These are phyloP conservation scores for Phytophthora sp. DNA, from an alignment of 352 stramenopile species.

Conservation along the genomic window DNA sequence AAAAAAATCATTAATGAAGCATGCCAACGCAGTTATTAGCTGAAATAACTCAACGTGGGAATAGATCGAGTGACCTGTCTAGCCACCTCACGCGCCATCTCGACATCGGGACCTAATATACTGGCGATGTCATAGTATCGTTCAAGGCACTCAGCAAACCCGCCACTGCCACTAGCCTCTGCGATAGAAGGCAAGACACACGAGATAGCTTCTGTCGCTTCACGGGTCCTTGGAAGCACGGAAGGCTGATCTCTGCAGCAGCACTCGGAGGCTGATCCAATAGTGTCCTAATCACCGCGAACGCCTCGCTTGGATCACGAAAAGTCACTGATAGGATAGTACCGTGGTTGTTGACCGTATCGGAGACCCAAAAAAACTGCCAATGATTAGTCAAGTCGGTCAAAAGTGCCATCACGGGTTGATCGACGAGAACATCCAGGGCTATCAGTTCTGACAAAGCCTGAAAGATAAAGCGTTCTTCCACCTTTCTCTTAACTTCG, in stretches of 20 bases:
- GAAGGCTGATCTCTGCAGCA: conserved; percentile 40
- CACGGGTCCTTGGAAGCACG: conserved; percentile 35
- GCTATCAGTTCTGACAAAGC: conserved; percentile 51
- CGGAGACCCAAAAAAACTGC: conserved; percentile 56
- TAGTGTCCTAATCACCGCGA: conserved; percentile 43
- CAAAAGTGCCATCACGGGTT: conserved; percentile 53
- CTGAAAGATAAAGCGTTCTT: conserved; percentile 37
- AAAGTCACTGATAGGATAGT: conserved; percentile 36
- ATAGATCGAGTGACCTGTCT: conserved; percentile 15
- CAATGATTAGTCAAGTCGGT: conserved; percentile 45
- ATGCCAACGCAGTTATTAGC: too few species aligned
- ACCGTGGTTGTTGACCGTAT: conserved; percentile 25
- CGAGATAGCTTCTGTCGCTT: conserved; percentile 44
- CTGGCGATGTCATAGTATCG: conserved; percentile 49
- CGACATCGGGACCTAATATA: conserved; percentile 43
- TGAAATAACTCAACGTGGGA: too few species aligned
- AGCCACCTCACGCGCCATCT: conserved; percentile 42
- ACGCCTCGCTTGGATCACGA: conserved; percentile 27
- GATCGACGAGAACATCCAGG: conserved; percentile 42
- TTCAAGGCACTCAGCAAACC: conserved; percentile 31
- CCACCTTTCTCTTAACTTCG: conserved; percentile 50
- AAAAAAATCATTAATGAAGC: too few species aligned
- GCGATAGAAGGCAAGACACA: conserved; percentile 26
- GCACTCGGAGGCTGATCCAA: conserved; percentile 31
- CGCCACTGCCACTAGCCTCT: conserved; percentile 25